Conservation (phyloP, 108 stramenopile genomes). For the Nitzschia palea region DNA sequence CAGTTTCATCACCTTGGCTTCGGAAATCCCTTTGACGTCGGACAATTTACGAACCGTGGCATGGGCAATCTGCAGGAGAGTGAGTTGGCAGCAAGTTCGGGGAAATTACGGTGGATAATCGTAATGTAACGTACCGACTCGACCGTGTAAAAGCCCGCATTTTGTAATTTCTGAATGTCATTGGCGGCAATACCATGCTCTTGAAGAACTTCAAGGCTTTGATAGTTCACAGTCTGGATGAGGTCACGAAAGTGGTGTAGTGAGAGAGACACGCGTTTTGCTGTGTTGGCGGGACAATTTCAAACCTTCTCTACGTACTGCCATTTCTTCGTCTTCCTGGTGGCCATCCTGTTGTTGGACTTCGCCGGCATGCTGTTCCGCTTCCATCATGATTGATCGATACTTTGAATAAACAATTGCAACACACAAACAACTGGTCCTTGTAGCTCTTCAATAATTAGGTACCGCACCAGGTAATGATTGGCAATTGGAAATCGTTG, state of each 20-base stretch:
- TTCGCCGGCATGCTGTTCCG: constrained; percentile 40
- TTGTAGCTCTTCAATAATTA: too few relatives aligned
- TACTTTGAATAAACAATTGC: too few relatives aligned
- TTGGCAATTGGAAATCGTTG: not conserved
- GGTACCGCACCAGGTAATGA: too few relatives aligned
- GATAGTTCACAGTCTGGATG: constrained; percentile 35
- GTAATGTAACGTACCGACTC: constrained; percentile 78
- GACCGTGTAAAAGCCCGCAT: constrained; percentile 96
- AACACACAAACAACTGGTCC: too few relatives aligned
- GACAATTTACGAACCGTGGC: constrained; percentile 91
- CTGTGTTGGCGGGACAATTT: too few relatives aligned
- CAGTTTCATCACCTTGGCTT: constrained; percentile 94
- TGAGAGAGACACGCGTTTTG: too few relatives aligned
- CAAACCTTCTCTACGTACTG: too few relatives aligned
- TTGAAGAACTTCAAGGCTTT: constrained; percentile 79
- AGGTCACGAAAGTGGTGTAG: not conserved
- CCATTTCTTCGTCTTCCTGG: constrained; percentile 45
- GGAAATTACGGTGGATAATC: not conserved
- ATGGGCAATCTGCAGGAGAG: constrained; percentile 69
- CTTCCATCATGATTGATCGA: constrained; percentile 31
- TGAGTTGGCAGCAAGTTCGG: not conserved
- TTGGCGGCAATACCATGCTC: constrained; percentile 95
- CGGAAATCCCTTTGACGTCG: constrained; percentile 97
- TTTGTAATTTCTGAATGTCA: constrained; percentile 95
- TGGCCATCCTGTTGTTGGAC: constrained; percentile 44